Evolutionary conservation across 148 eudicot genomes (phyloP), one percentile per base, ranked within the genome.

Genomic region (Rhododendron vialii): DNA sequence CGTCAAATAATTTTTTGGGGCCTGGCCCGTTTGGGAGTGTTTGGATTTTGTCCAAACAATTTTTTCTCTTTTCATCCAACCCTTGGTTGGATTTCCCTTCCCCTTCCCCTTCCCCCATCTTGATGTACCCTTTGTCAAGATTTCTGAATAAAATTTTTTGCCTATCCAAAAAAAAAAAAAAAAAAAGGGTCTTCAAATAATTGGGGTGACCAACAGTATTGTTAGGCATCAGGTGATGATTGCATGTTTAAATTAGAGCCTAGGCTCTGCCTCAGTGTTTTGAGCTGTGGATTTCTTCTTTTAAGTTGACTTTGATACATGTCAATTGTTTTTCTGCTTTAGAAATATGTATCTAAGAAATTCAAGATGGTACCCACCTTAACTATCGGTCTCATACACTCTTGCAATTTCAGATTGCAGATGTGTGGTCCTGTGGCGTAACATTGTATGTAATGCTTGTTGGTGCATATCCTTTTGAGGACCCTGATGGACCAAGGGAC

Each of bases 381-480:
- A 30, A 14, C 14, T 20, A 63, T 69, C 33, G 43, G 65, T 67
- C 35, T 83, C 79, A 79, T 83, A 36, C 18, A 45, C 30, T 26
- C n/a, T 28, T 84, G 79, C 53, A 69, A 30, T 80, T 90, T 85
- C 92, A 97, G 99, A 95, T 93, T 80, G 99, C 99, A 81, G 99
- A 97, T 92, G 99, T 97, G 82, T 97, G 99, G 99, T 97, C 99
- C 0, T 97, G 99, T 84, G 98, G 99, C 2, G 99, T 97, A 81
- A 97, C 98, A 47, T 89, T 97, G 82, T 97, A 91, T 86, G 99
- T 97, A 45, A 97, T 97, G 99, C 92, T 97, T 89, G 88, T 94
- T 85, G 98, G 99, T 61, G 89, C 89, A 33, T 97, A 95, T 91
- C 99, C 99, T 6, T 97, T 97, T 87, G 98, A 97, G 89, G 98